Evolutionary conservation across 306 rosid species (phyloP), one percentile per base, ranked within the genome.

Genomic region (Cicer chorassanicum): DNA sequence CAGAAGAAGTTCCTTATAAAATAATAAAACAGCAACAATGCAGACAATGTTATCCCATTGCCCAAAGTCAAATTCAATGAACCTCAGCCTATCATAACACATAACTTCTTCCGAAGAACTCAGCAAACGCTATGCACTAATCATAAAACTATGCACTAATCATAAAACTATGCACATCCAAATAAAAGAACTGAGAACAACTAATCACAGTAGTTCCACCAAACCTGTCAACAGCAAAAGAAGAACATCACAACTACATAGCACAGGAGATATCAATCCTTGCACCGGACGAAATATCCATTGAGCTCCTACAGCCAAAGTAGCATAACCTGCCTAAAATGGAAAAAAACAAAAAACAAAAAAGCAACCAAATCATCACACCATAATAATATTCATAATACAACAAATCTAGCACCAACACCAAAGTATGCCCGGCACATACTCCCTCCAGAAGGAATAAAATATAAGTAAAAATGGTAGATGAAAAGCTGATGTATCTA

Each of bases 151-250:
- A 78, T 54, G n/a, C 59, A 40, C 61, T n/a, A n/a, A n/a, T 70
- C 8, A 53, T 2, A 68, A 73, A 68, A 61, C 12, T 10, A 78
- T 54, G n/a, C 59, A 40, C 61, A 65, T 38, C 49, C 7, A 36
- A 41, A 80, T 38, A 80, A 6, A 65, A 43, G 59, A 41, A 69
- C 9, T 4, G 39, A 54, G 68, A 36, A 56, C 9, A 36, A 55
- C 72, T 61, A 76, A 76, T 40, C 65, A 76, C 18, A 46, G 3
- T 10, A 44, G 48, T 68, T 77, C 9, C 36, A 34, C 44, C 54
- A 69, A 68, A 90, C 99, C 99, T 89, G 99, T 88, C 73, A 95
- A 77, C 19, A 89, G 75, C 80, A 95, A 73, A 69, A 95, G 93
- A 67, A 89, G 83, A 65, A 90, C 98, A 82, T 88, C 89, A 45